phyloP scores from a whole-genome alignment of 169 alveolate genomes.

The Plasmodium blacklocki region DNA sequence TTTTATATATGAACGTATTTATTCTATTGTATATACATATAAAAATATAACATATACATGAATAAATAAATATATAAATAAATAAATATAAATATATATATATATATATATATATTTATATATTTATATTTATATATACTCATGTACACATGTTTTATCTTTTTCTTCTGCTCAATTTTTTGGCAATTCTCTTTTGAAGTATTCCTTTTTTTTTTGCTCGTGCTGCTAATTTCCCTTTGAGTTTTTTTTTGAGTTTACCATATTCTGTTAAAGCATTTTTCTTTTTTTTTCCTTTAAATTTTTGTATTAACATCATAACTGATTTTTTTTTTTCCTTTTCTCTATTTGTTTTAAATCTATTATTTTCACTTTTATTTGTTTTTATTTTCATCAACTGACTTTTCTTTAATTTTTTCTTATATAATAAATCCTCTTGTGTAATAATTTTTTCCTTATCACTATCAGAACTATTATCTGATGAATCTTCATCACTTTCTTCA shows the following conservation, averaged over 20 bases:
- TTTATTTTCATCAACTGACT: conserved; percentile 31
- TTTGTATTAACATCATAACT: conserved; percentile 54
- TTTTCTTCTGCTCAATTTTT: conserved; percentile 45
- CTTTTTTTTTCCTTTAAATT: conserved; percentile 30
- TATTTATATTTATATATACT: neutral
- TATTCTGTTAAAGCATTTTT: conserved; percentile 41
- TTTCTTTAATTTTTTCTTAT: conserved; percentile 40
- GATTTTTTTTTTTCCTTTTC: conserved; percentile 64
- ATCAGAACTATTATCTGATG: conserved; percentile 5
- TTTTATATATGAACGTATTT: no score
- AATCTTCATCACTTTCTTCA: conserved; percentile 19
- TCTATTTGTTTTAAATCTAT: conserved; percentile 48
- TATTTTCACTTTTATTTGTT: conserved; percentile 7
- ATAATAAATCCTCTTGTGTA: conserved; percentile 42
- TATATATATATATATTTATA: neutral
- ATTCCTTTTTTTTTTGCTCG: conserved; percentile 61
- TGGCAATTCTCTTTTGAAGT: conserved; percentile 32
- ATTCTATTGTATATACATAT: no score
- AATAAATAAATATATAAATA: neutral
- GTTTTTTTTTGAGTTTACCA: conserved; percentile 54
- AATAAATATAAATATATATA: neutral
- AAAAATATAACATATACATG: neutral
- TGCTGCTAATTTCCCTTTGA: conserved; percentile 60
- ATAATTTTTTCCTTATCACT: conserved; percentile 31
- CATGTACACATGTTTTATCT: conserved; percentile 3